Base-by-base conservation (phyloP, 2,329 filamentous ascomycete species). In the Microthyrium microscopicum region DNA sequence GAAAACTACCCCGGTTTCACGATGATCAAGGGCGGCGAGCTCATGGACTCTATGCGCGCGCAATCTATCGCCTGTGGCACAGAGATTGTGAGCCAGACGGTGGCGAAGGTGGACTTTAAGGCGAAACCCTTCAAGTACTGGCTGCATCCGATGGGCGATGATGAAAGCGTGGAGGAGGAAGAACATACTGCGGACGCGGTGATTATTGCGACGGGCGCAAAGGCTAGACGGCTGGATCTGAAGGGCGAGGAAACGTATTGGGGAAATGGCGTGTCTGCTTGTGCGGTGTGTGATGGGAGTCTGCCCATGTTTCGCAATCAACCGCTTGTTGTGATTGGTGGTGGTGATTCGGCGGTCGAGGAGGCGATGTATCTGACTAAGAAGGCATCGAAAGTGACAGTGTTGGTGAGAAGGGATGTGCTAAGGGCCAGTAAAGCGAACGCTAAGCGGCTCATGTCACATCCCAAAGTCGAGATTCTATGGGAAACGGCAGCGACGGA, bases 1-100 rank as follows among this genome's bases (percentile, higher is more conserved):
- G 89, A 98, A 66, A 98, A 98, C 70, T 98, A 78, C 60, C 89
- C 89, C 18, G 89, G 89, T 30, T 98, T 95, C 63, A 79, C 81
- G 49, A 71, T 81, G 47, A 84, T 98, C 54, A 79, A 83, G 59
- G 89, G 89, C 44, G 60, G 70, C 36, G 77, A 83, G 50, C 65
- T 98, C 44, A 98, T 98, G 89, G 87, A 94, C 46, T 72, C 77
- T 56, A 95, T 98, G 87, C 78, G 79, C 57, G 72, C 69, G 40
- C 89, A 98, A 60, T 93, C 84, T 38, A 73, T 78, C 57, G 77
- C 76, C 40, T 95, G 93, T 60, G 91, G 89, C 51, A 94, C 91
- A 41, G 67, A 83, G 50, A 84, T 98, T 59, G 68, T 94, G 56
- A 80, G 79, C 49, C 87, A 98, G 64, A 98, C 89, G 32, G 78